phyloP scores from a whole-genome alignment of 108 stramenopile genomes.

The Cyclotella choctawhatcheeana region DNA sequence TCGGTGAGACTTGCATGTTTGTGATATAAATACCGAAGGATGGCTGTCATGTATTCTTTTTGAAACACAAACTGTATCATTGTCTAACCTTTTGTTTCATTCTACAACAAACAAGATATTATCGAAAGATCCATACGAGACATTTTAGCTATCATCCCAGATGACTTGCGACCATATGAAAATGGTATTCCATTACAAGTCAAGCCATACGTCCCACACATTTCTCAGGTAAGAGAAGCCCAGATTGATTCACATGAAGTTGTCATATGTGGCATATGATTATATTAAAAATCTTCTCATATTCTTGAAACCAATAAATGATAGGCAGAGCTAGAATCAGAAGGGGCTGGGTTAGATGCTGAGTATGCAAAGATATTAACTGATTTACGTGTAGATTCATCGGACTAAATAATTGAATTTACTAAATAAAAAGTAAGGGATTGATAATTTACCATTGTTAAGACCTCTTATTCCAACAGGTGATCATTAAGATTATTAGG shows the following conservation, averaged over 20 bases:
- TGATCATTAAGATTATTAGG: no score
- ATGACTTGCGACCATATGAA: constrained; percentile 26
- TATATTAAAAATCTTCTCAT: neutral
- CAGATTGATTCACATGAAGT: no score
- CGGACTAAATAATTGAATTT: neutral
- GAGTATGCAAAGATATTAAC: constrained; percentile 48
- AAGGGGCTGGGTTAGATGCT: constrained; percentile 38
- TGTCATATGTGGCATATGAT: neutral
- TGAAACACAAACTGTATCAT: no score
- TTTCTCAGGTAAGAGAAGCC: constrained; percentile 53
- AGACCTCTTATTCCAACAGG: no score
- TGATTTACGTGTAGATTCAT: constrained; percentile 31
- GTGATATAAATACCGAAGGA: no score
- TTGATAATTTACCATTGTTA: no score
- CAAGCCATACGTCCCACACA: constrained; percentile 48
- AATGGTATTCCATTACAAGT: constrained; percentile 41
- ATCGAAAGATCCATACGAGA: constrained; percentile 83
- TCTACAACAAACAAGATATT: no score
- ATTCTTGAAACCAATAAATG: neutral
- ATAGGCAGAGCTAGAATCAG: constrained; percentile 35
- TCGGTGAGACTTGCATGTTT: no score
- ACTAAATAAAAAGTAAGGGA: no score
- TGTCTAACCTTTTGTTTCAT: no score
- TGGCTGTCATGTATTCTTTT: no score
- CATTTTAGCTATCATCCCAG: constrained; percentile 62